A percentile compares a stretch with the other conserved stretches of the same genome.
Evolutionary conservation across 305 asterid genomes (phyloP).

Genomic region (Fraxinus floribunda): DNA sequence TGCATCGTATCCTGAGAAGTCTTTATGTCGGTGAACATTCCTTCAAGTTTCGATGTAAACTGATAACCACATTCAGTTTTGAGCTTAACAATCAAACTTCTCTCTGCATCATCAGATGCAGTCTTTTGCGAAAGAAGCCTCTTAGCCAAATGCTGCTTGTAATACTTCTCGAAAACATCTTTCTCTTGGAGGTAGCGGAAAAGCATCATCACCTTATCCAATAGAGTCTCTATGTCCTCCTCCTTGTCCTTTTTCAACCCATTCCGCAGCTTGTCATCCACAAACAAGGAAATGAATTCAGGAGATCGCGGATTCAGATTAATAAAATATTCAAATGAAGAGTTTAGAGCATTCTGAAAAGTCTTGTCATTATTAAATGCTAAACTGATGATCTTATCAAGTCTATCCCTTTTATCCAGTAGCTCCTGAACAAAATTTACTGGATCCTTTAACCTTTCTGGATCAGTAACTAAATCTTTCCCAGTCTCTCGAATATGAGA

Average conservation of each 20-base stretch:
- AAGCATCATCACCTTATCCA: conserved; percentile 37
- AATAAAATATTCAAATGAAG: conserved; percentile 32
- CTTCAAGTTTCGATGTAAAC: conserved; percentile 33
- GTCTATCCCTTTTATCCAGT: conserved; percentile 46
- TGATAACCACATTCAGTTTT: conserved; percentile 32
- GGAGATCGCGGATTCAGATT: conserved; percentile 37
- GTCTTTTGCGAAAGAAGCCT: conserved; percentile 36
- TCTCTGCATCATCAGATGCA: conserved; percentile 22
- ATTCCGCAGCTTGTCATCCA: conserved; percentile 33
- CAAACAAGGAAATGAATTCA: conserved; percentile 31
- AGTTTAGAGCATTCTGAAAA: conserved; percentile 32
- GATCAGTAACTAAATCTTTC: conserved; percentile 52
- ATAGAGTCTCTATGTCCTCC: conserved; percentile 31
- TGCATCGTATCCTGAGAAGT: conserved; percentile 35
- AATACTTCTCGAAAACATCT: conserved; percentile 25
- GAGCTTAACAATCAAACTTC: not conserved
- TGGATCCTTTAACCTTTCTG: conserved; percentile 51
- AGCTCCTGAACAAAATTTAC: conserved; percentile 52
- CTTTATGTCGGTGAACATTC: conserved; percentile 35
- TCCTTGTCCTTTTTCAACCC: conserved; percentile 32
- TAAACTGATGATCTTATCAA: conserved; percentile 32
- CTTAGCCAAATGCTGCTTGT: conserved; percentile 30
- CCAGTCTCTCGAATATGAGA: conserved; percentile 48
- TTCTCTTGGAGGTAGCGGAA: conserved; percentile 37
- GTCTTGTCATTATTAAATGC: conserved; percentile 32